Conservation (phyloP, 2,329 filamentous ascomycete genomes). For the Sclerotinia nivalis region DNA sequence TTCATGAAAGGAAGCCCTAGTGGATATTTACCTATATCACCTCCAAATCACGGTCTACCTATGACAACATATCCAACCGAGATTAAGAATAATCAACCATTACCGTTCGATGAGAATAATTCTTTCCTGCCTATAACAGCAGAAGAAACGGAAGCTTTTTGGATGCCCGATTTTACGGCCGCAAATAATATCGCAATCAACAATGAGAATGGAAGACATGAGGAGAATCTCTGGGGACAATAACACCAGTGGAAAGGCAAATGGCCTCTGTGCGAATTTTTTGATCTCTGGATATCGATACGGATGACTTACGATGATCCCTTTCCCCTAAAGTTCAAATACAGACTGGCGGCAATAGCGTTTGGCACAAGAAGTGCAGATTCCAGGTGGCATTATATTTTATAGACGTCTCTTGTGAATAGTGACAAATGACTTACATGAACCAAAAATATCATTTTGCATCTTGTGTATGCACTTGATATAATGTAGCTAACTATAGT, state of each 20-base stretch:
- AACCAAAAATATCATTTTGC: constrained; percentile 7
- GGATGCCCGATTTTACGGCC: constrained; percentile 45
- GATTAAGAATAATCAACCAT: constrained; percentile 48
- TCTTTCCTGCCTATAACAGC: constrained; percentile 48
- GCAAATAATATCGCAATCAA: constrained; percentile 28
- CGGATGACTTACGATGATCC: constrained; percentile 31
- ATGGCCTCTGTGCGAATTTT: constrained; percentile 39
- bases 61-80: constrained; percentile 30
- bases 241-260: constrained; percentile 42
- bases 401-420: constrained; percentile 19
- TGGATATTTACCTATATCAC: constrained; percentile 21
- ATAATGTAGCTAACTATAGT: constrained; percentile 2
- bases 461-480: constrained; percentile 15
- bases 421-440: constrained; percentile 16
- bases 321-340: constrained; percentile 2
- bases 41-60: constrained; percentile 31
- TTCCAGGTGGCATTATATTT: constrained; percentile 12
- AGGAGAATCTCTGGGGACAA: constrained; percentile 41
- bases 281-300: constrained; percentile 33
- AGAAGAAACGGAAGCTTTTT: constrained; percentile 49
- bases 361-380: constrained; percentile 21
- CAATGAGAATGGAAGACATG: constrained; percentile 31
- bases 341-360: constrained; percentile 23
- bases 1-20: constrained; percentile 49
- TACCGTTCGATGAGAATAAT: constrained; percentile 41